Base-by-base conservation (phyloP, 306 rosid genomes). In the Malus orientalis region DNA sequence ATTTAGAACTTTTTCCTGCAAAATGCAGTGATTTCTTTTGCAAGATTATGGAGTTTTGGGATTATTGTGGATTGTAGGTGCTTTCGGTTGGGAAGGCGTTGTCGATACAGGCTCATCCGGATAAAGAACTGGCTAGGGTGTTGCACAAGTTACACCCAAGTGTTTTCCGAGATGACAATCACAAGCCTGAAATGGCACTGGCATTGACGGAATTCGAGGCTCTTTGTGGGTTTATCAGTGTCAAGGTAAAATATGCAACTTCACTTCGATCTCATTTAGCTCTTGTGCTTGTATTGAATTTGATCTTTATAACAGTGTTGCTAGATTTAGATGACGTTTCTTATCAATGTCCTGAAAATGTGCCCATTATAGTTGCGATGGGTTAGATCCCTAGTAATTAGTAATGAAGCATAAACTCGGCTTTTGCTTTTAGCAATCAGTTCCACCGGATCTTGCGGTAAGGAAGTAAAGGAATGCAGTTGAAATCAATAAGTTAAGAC, bases 61-160 rank as follows among this genome's bases (percentile, higher is more conserved):
- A 32, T 74, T 65, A 29, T 63, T 65, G 62, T 69, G 27, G 69
- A 27, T n/a, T 69, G 66, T 40, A 84, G 87, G 84, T 84, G 19
- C 81, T 84, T 70, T 80, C 87, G 7, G 76, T 84, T 1, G 79
- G 67, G 70, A 84, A 76, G 76, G 84, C 84, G 29, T 23, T 84
- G 53, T 84, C 87, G 30, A 84, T 84, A 36, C 87, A 84, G 82
- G 84, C 81, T 30, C 87, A 84, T 69, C 87, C 87, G 10, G 87
- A 84, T 80, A 80, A 80, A 55, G 79, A 80, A 44, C 59, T 80
- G 73, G 87, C 87, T 11, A 80, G 76, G 71, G 69, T 79, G 66
- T 53, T 84, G 74, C 81, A 84, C 74, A 78, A 72, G 70, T 64
- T 66, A 55, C 79, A 84, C 25, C 84, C 87, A 10, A 69, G 58